These are phyloP conservation scores for Leccinum angustisporum DNA, from an alignment of 1,284 basidiomycete species.

Conservation along the genomic window DNA sequence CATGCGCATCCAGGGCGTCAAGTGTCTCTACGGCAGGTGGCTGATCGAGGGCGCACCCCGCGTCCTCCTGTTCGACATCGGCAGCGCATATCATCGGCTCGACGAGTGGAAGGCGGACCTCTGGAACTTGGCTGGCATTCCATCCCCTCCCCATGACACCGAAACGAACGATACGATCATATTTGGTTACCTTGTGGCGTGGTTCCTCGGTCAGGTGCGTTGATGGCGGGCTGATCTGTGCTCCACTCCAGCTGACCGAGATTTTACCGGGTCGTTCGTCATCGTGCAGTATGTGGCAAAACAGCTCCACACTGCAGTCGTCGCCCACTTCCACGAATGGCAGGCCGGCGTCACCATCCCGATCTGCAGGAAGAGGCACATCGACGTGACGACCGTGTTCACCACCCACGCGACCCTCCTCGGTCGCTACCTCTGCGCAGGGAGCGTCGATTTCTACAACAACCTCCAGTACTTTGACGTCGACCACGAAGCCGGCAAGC, in stretches of 20 bases:
- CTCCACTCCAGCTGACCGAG: slow-evolving; percentile 1
- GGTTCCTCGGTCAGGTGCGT: slow-evolving; percentile 95
- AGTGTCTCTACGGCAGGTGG: slow-evolving; percentile 95
- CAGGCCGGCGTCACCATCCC: slow-evolving; percentile 97
- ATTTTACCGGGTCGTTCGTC: slow-evolving; percentile 3
- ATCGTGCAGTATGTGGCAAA: slow-evolving; percentile 69
- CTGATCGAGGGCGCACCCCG: slow-evolving; percentile 94
- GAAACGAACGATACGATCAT: slow-evolving; percentile 99
- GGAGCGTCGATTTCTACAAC: slow-evolving; percentile 98
- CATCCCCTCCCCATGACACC: slow-evolving; percentile 91
- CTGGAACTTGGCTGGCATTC: slow-evolving; percentile 97
- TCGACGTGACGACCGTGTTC: slow-evolving; percentile 97
- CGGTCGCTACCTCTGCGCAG: slow-evolving; percentile 96
- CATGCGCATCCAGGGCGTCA: slow-evolving; percentile 89
- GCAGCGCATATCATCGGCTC: slow-evolving; percentile 82
- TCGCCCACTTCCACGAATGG: slow-evolving; percentile 99
- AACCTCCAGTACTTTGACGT: slow-evolving; percentile 99
- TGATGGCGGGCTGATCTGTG: slow-evolving; percentile 14
- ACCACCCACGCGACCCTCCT: slow-evolving; percentile 99
- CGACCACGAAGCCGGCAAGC: slow-evolving; percentile 97
- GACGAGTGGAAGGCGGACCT: slow-evolving; percentile 99
- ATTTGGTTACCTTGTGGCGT: slow-evolving; percentile 99
- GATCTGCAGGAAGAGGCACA: slow-evolving; percentile 92
- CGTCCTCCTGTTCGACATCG: slow-evolving; percentile 95
- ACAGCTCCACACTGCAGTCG: slow-evolving; percentile 80